Percentiles rank a stretch among this genome's conserved stretches.
These are phyloP conservation scores for Xylariaceae sp. DNA, from an alignment of 2,329 filamentous ascomycete genomes.

Conservation along the genomic window DNA sequence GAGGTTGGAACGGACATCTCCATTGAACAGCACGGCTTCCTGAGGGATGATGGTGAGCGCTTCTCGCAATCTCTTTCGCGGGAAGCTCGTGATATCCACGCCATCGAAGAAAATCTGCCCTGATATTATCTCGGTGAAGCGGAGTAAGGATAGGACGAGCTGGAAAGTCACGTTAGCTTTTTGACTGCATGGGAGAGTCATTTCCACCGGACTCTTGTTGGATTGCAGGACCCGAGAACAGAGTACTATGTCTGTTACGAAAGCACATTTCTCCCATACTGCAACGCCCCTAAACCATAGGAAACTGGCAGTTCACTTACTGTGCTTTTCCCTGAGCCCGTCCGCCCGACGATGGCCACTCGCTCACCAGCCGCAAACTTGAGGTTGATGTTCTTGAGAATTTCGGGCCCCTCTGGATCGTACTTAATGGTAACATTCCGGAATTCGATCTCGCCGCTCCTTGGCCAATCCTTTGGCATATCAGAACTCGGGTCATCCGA, in stretches of 20 bases:
- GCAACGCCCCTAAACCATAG: neutral
- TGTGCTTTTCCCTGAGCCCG: conserved; percentile 78
- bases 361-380: conserved; percentile 62
- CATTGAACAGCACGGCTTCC: conserved; percentile 53
- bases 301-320: conserved; percentile 38
- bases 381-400: conserved; percentile 47
- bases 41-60: conserved; percentile 55
- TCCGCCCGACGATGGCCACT: conserved; percentile 75
- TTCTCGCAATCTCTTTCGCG: conserved; percentile 46
- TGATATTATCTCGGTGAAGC: conserved; percentile 47
- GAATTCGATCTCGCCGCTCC: conserved; percentile 45
- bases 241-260: neutral
- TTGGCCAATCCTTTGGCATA: conserved; percentile 42
- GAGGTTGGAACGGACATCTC: conserved; percentile 50
- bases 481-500: conserved; percentile 35
- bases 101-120: conserved; percentile 53
- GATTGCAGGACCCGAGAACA: no score
- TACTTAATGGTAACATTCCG: conserved; percentile 48
- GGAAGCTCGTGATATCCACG: conserved; percentile 49
- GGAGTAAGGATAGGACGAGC: conserved; percentile 50
- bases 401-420: conserved; percentile 41
- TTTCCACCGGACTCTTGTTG: neutral
- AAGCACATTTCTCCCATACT: neutral
- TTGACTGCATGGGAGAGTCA: neutral
- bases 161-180: conserved; percentile 20